Base-by-base conservation (phyloP, 768 basidiomycete genomes). In the Leccinum rimulosum region DNA sequence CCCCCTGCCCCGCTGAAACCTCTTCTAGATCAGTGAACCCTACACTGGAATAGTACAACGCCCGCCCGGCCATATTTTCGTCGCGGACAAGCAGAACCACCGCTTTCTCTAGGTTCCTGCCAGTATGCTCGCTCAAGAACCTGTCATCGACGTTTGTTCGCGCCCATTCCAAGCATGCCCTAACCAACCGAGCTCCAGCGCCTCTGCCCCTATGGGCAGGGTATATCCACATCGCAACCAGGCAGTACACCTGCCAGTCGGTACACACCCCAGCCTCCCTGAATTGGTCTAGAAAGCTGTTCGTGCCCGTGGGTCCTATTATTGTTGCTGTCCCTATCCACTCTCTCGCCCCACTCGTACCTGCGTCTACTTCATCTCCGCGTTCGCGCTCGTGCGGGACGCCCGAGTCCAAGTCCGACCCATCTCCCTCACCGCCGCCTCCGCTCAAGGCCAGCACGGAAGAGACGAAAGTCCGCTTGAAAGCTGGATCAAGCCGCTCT, bases 181-280 rank as follows among this genome's bases (percentile, higher is more conserved):
- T 52, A 11, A 65, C 56, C n/a, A 74, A 19, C 15, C 31, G n/a
- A 2, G 28, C 9, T 6, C 60, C 70, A 15, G 72, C 15, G 14
- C 65, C 64, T 45, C 57, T 69, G n/a, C 64, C 62, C 15, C 70
- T 61, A 31, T 73, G 70, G 1, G 63, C 62, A n/a, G 64, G 73
- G 31, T 65, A 64, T 5, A 70, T 67, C 73, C 69, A 73, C 67
- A 70, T 64, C n/a, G 43, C 64, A 47, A 5, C 68, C 14, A 72
- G 25, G 14, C 55, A 57, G 15, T 74, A 68, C 11, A 59, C 54
- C 15, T 68, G 58, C 62, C 64, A 72, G 8, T 62, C 47, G 3
- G n/a, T 43, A 4, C 55, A 55, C 38, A 67, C 22, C 0, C 65
- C 65, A 0, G 59, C 64, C 25, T 61, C 59, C 45, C 54, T 35